These are phyloP conservation scores for Coemansia sp. DNA, from an alignment of 192 early-diverging fungal genomes.

Conservation along the genomic window DNA sequence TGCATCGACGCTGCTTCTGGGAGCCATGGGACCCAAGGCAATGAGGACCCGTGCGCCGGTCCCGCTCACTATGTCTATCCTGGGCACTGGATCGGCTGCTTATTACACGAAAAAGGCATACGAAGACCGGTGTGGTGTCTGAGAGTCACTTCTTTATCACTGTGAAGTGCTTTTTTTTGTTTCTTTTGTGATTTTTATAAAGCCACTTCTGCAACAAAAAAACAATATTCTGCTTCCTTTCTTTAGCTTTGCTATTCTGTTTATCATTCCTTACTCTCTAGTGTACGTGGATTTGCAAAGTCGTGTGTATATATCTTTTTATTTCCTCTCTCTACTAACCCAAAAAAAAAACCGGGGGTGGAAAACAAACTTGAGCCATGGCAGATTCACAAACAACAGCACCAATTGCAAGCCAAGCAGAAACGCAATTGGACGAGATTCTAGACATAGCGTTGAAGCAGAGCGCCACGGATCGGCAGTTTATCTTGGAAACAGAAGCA, in stretches of 20 bases:
- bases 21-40: slow-evolving; percentile 51
- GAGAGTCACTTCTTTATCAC: background rate
- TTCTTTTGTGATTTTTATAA: background rate
- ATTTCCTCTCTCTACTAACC: no score
- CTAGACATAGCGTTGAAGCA: slow-evolving; percentile 13
- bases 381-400: no score
- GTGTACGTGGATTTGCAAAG: no score
- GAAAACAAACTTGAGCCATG: no score
- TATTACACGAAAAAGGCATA: slow-evolving; percentile 50
- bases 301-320: no score
- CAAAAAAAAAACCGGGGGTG: no score
- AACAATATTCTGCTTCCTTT: background rate
- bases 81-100: slow-evolving; percentile 38
- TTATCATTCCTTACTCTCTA: no score
- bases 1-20: slow-evolving; percentile 38
- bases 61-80: slow-evolving; percentile 29
- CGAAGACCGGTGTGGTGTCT: slow-evolving; percentile 46
- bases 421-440: slow-evolving; percentile 7
- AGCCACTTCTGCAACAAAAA: background rate
- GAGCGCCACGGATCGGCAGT: slow-evolving; percentile 16
- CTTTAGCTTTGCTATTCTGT: no score
- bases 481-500: slow-evolving; percentile 17
- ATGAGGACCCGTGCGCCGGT: slow-evolving; percentile 42
- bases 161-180: background rate
- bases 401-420: no score